phyloP scores from a whole-genome alignment of 106 monocot species.

The Dioscorea dumetorum region DNA sequence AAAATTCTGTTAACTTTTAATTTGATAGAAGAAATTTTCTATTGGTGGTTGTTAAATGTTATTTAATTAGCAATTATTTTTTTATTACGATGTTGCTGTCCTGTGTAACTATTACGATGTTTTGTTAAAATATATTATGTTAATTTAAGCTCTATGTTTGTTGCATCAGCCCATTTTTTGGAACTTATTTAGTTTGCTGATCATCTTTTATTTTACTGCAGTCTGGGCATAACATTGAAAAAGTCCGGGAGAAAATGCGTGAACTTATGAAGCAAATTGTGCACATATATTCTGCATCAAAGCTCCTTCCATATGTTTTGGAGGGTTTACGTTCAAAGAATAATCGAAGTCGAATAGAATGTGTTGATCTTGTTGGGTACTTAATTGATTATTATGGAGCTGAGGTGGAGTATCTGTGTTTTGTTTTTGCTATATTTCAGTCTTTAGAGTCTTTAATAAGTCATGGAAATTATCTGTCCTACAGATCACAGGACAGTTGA shows the following conservation, averaged over 20 bases:
- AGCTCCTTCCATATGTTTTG: constrained; percentile 74
- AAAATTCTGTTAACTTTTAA: too few relatives aligned
- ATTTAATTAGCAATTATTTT: too few relatives aligned
- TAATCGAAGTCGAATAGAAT: constrained; percentile 91
- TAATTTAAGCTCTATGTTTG: background rate
- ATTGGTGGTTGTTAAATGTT: too few relatives aligned
- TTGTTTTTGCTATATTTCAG: background rate
- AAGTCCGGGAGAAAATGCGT: constrained; percentile 91
- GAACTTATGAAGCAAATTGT: constrained; percentile 90
- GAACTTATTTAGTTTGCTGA: background rate
- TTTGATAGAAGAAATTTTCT: too few relatives aligned
- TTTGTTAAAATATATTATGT: too few relatives aligned
- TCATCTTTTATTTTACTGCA: constrained; percentile 20
- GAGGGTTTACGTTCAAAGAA: constrained; percentile 97
- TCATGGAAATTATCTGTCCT: constrained; percentile 6
- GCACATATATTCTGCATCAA: constrained; percentile 67
- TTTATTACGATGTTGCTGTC: too few relatives aligned
- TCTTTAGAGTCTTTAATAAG: background rate
- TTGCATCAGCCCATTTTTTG: background rate
- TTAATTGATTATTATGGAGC: constrained; percentile 69
- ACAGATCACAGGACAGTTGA: constrained; percentile 85
- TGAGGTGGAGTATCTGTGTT: constrained; percentile 42
- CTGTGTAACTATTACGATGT: too few relatives aligned
- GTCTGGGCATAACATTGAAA: constrained; percentile 99
- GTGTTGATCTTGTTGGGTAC: constrained; percentile 85